Conservation (phyloP, 352 stramenopile species). For the Pythium rhizo-oryzae region DNA sequence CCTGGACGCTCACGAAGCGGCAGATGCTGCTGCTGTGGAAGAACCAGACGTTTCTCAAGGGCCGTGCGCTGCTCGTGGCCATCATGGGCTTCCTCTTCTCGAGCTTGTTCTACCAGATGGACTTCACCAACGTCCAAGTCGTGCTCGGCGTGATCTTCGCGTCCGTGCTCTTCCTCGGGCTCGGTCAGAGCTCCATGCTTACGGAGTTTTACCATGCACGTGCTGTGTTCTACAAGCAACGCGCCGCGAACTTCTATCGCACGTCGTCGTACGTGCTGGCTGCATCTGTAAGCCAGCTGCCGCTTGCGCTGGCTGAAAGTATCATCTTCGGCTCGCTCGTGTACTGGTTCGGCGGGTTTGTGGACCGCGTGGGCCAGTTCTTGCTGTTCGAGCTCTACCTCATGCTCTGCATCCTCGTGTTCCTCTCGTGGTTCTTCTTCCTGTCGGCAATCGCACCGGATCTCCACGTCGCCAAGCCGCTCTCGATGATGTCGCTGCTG, state of each 20-base stretch:
- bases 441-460: conserved; percentile 42
- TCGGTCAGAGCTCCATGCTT: no score
- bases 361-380: conserved; percentile 46
- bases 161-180: conserved; percentile 81
- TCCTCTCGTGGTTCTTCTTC: conserved; percentile 58
- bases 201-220: no score
- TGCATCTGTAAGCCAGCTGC: no score
- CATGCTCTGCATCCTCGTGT: conserved; percentile 60
- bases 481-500: conserved; percentile 58
- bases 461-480: conserved; percentile 55
- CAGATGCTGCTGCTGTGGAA: conserved; percentile 68
- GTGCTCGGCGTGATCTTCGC: conserved; percentile 87
- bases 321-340: no score
- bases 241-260: no score
- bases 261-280: no score
- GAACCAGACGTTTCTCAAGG: conserved; percentile 32
- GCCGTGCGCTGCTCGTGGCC: no score
- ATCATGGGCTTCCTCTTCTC: conserved; percentile 60
- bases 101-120: conserved; percentile 55
- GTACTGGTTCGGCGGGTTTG: conserved; percentile 86
- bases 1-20: conserved; percentile 52
- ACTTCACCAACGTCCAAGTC: conserved; percentile 50
- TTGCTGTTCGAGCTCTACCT: conserved; percentile 77
- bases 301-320: no score
- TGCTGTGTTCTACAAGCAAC: no score